A percentile compares a stretch with the other conserved stretches of the same genome.
phyloP scores from a whole-genome alignment of 345 rosid genomes.

The Sonneratia alba region DNA sequence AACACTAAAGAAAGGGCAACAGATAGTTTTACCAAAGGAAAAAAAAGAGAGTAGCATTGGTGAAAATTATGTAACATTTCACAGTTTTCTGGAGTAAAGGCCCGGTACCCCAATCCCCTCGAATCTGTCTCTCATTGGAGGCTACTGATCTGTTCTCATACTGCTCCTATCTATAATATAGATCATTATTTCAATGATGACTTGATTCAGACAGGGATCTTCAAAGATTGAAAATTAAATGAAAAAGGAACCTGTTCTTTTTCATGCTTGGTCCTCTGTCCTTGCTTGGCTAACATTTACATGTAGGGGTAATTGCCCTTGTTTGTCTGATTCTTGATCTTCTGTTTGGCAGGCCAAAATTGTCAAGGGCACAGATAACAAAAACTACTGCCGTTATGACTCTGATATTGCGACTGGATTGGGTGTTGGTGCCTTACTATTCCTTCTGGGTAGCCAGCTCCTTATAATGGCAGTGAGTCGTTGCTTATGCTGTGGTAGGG shows the following conservation, averaged over 20 bases:
- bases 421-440: slow-evolving; percentile 73
- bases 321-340: not conserved
- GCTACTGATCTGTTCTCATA: too few species aligned
- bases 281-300: not conserved
- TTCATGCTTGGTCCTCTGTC: not conserved
- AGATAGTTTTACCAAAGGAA: too few species aligned
- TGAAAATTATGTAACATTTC: too few species aligned
- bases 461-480: slow-evolving; percentile 71
- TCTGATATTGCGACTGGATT: slow-evolving; percentile 78
- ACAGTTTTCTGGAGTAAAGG: too few species aligned
- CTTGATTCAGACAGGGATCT: too few species aligned
- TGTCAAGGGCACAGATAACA: slow-evolving; percentile 32
- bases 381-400: slow-evolving; percentile 62
- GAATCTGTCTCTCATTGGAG: too few species aligned
- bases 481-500: slow-evolving; percentile 89
- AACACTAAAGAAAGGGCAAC: too few species aligned
- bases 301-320: not conserved
- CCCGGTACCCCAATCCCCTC: too few species aligned
- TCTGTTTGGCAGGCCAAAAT: slow-evolving; percentile 44
- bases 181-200: too few species aligned
- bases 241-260: not conserved
- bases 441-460: slow-evolving; percentile 63
- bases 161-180: too few species aligned
- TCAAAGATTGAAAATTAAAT: not conserved
- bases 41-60: too few species aligned